These are phyloP conservation scores for Tetradesmus lagerheimii DNA, from an alignment of 139 green algal genomes.

Conservation along the genomic window DNA sequence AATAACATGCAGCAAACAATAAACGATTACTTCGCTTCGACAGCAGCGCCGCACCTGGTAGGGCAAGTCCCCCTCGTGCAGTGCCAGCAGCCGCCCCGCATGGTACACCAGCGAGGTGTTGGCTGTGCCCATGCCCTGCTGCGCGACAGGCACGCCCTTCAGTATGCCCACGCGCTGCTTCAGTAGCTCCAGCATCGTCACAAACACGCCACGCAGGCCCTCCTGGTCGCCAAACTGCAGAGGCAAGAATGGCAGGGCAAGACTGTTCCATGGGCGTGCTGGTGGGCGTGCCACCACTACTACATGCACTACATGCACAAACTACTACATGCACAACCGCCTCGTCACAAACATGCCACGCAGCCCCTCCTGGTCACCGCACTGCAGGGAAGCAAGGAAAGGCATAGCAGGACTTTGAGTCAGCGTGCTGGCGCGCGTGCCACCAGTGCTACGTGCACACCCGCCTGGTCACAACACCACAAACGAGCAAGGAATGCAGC, in stretches of 20 bases:
- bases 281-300: too few species aligned
- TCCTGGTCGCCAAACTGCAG: conserved; percentile 48
- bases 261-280: too few species aligned
- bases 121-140: conserved; percentile 50
- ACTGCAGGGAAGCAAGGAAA: conserved; percentile 9
- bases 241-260: not conserved
- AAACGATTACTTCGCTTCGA: not conserved
- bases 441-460: not conserved
- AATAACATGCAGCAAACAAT: not conserved
- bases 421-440: too few species aligned
- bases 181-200: conserved; percentile 43
- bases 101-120: conserved; percentile 87
- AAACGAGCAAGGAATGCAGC: not conserved
- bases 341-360: conserved; percentile 25
- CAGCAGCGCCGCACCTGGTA: conserved; percentile 45
- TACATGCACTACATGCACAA: too few species aligned
- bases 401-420: too few species aligned
- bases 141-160: not conserved
- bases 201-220: conserved; percentile 33
- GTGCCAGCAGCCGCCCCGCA: conserved; percentile 75
- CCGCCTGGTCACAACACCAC: not conserved
- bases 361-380: conserved; percentile 37
- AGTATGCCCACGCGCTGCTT: conserved; percentile 37
- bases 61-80: conserved; percentile 85
- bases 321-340: too few species aligned